These are phyloP conservation scores for Bruguiera hainesii DNA, from an alignment of 441 rosid species.

Conservation along the genomic window DNA sequence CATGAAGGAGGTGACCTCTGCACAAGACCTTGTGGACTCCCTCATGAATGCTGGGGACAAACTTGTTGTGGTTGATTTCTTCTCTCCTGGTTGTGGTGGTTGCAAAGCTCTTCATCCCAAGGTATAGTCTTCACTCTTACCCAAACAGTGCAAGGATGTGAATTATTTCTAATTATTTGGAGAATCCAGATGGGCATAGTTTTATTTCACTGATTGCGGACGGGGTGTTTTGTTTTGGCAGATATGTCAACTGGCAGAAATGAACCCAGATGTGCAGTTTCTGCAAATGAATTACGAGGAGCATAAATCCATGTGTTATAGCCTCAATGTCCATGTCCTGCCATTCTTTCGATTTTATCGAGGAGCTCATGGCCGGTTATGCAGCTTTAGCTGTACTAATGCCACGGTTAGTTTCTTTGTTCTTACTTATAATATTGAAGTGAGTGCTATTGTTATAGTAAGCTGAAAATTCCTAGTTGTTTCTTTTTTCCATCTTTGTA, in stretches of 20 bases:
- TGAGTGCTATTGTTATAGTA: neutral
- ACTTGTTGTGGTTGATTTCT: conserved; percentile 81
- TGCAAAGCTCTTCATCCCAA: conserved; percentile 97
- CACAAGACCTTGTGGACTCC: conserved; percentile 76
- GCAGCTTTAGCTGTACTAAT: conserved; percentile 94
- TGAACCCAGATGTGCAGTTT: conserved; percentile 73
- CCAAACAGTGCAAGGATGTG: neutral
- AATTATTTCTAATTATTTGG: neutral
- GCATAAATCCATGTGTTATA: conserved; percentile 89
- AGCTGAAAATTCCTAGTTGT: neutral
- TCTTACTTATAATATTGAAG: neutral
- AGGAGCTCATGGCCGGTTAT: conserved; percentile 81
- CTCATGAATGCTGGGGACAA: conserved; percentile 67
- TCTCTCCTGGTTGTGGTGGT: conserved; percentile 96
- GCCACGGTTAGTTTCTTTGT: conserved; percentile 63
- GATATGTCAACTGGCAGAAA: conserved; percentile 82
- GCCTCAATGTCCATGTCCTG: conserved; percentile 82
- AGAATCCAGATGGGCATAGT: neutral
- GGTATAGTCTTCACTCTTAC: conserved; percentile 32
- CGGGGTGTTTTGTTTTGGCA: conserved; percentile 21
- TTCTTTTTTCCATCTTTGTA: neutral
- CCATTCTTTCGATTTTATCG: conserved; percentile 84
- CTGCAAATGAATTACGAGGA: conserved; percentile 90
- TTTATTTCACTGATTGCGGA: neutral
- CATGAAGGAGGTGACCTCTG: conserved; percentile 80